phyloP scores from a whole-genome alignment of 345 rosid species.

The Rhizophora apiculata region DNA sequence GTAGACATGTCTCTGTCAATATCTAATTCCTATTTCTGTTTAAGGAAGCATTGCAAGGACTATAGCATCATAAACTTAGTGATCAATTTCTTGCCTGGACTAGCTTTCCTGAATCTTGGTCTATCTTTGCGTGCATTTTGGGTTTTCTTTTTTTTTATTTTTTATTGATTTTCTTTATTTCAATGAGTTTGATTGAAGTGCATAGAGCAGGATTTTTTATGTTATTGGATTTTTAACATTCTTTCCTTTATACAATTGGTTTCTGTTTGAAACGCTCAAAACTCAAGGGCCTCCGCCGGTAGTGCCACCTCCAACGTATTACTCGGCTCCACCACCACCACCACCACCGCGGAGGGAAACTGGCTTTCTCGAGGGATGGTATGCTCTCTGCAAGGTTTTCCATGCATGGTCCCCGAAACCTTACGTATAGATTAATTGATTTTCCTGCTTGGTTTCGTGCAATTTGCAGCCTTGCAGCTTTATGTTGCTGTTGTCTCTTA shows the following conservation, averaged over 20 bases:
- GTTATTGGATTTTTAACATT: not conserved
- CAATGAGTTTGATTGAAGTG: no score
- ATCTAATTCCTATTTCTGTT: no score
- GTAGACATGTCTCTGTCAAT: no score
- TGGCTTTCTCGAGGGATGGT: slow-evolving; percentile 56
- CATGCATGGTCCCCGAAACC: no score
- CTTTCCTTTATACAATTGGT: not conserved
- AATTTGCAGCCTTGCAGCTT: slow-evolving; percentile 63
- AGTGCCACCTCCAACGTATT: slow-evolving; percentile 54
- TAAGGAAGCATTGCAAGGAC: no score
- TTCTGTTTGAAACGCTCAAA: not conserved
- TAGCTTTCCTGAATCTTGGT: no score
- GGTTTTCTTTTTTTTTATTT: no score
- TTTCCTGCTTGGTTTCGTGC: slow-evolving; percentile 32
- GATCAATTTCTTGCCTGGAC: no score
- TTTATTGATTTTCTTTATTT: no score
- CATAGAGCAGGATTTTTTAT: not conserved
- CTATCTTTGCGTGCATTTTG: no score
- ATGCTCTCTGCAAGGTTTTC: slow-evolving; percentile 2
- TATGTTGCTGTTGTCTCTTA: slow-evolving; percentile 69
- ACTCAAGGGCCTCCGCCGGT: slow-evolving; percentile 43
- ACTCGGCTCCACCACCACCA: slow-evolving; percentile 43
- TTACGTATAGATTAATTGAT: not conserved
- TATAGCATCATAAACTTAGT: no score
- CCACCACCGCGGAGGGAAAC: slow-evolving; percentile 35